A percentile compares a stretch with the other conserved stretches of the same genome.
These are phyloP conservation scores for Magnusiomyces suaveolens DNA, from an alignment of 1,139 yeast species.

Conservation along the genomic window DNA sequence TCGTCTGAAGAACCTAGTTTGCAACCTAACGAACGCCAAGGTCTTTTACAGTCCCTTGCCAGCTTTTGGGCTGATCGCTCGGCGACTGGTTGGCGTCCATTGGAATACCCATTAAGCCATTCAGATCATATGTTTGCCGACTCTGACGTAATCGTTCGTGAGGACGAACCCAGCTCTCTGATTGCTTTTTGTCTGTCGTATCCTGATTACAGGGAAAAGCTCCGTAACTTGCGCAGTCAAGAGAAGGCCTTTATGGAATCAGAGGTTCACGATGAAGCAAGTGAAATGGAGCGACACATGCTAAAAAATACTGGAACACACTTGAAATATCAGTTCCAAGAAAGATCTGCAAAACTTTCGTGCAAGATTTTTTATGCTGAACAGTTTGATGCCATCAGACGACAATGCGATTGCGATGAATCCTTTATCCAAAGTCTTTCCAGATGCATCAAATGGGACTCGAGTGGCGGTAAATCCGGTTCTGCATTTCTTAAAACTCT, in stretches of 20 bases:
- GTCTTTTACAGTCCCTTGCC: conserved; percentile 72
- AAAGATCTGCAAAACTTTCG: conserved; percentile 70
- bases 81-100: conserved; percentile 89
- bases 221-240: conserved; percentile 35
- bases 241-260: conserved; percentile 22
- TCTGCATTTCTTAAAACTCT: conserved; percentile 81
- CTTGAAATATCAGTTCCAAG: conserved; percentile 77
- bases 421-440: conserved; percentile 81
- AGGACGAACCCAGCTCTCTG: conserved; percentile 92
- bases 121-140: conserved; percentile 91
- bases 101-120: conserved; percentile 62
- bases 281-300: conserved; percentile 54
- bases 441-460: conserved; percentile 90
- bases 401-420: conserved; percentile 69
- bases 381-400: conserved; percentile 89
- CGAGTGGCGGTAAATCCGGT: conserved; percentile 94
- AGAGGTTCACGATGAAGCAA: conserved; percentile 14
- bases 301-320: conserved; percentile 79
- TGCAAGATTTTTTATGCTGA: conserved; percentile 94
- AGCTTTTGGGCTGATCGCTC: conserved; percentile 98
- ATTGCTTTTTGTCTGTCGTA: conserved; percentile 88
- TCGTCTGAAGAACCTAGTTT: conserved; percentile 15
- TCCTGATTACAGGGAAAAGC: conserved; percentile 65
- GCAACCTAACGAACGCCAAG: conserved; percentile 51
- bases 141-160: conserved; percentile 86